phyloP scores from a whole-genome alignment of 768 basidiomycete genomes.

The Galerina sulciceps region DNA sequence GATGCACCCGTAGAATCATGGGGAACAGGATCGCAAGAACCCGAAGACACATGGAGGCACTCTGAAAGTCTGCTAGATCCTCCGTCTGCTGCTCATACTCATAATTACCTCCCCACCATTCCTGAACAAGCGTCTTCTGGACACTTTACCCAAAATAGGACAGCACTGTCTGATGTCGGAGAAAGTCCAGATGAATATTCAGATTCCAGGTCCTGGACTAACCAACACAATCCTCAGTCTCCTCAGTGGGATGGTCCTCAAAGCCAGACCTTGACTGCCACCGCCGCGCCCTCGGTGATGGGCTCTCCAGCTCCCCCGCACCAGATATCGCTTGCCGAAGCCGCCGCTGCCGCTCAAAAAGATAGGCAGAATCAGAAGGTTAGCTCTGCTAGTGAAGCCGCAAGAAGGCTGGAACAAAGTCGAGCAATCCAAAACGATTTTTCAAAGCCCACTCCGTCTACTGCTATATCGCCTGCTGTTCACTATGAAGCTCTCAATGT shows the following conservation, averaged over 20 bases:
- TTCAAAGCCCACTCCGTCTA: conserved; percentile 8
- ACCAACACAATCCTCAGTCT: conserved; percentile 19
- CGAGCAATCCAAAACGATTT: conserved; percentile 13
- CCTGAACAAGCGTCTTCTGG: conserved; percentile 25
- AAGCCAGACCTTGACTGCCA: conserved; percentile 27
- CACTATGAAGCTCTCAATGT: conserved; percentile 17
- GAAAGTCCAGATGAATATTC: conserved; percentile 23
- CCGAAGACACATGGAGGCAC: conserved; percentile 22
- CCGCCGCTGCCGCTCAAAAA: conserved; percentile 22
- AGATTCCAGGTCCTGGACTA: conserved; percentile 22
- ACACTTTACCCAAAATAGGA: conserved; percentile 23
- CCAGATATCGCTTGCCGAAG: conserved; percentile 21
- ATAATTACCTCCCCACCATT: conserved; percentile 25
- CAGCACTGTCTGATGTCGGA: conserved; percentile 23
- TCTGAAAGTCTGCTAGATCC: conserved; percentile 25
- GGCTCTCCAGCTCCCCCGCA: conserved; percentile 22
- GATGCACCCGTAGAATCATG: conserved; percentile 19
- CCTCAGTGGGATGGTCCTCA: conserved; percentile 23
- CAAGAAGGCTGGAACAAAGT: conserved; percentile 27
- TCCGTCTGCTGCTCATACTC: conserved; percentile 18
- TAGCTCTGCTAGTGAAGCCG: conserved; percentile 34
- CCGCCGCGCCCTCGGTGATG: conserved; percentile 27
- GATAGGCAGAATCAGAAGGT: conserved; percentile 20
- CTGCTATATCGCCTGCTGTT: conserved; percentile 9
- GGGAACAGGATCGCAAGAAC: conserved; percentile 15